Evolutionary conservation across 208 protist genomes (phyloP).

Genomic region (Giardia duodenalis): DNA sequence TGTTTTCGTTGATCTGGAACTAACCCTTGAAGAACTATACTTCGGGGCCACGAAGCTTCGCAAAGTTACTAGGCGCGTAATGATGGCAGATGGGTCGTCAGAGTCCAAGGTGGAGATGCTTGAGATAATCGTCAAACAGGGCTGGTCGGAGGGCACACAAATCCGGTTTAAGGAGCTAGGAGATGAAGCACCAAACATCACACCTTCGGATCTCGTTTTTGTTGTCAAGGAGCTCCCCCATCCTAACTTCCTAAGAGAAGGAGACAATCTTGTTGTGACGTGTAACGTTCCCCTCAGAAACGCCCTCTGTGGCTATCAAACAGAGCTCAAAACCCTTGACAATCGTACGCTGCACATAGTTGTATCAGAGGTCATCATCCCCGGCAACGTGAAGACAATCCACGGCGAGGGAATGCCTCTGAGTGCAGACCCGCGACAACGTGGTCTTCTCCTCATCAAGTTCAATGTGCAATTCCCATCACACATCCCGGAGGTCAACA

Average conservation of each 20-base stretch:
- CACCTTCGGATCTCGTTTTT: constrained; percentile 39
- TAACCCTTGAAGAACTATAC: constrained; percentile 37
- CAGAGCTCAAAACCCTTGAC: constrained; percentile 26
- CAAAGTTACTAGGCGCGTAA: constrained; percentile 27
- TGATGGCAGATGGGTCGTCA: background rate
- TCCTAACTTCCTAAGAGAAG: constrained; percentile 29
- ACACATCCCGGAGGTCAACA: constrained; percentile 22
- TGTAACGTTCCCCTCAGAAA: constrained; percentile 12
- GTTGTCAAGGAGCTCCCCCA: constrained; percentile 38
- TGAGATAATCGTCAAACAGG: constrained; percentile 35
- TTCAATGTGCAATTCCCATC: constrained; percentile 24
- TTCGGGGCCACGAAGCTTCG: constrained; percentile 36
- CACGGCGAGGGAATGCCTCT: constrained; percentile 30
- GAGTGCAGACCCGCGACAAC: background rate
- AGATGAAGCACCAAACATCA: constrained; percentile 27
- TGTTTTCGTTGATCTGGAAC: constrained; percentile 24
- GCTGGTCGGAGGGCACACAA: constrained; percentile 35
- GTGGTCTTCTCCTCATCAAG: background rate
- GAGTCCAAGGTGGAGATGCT: constrained; percentile 28
- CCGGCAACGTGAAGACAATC: background rate
- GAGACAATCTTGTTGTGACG: constrained; percentile 33
- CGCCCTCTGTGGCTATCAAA: constrained; percentile 35
- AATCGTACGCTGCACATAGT: background rate
- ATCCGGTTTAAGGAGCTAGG: constrained; percentile 40
- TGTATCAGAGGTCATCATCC: background rate